phyloP scores from a whole-genome alignment of 495 filamentous ascomycete species.

The Aspergillus egyptiacus region DNA sequence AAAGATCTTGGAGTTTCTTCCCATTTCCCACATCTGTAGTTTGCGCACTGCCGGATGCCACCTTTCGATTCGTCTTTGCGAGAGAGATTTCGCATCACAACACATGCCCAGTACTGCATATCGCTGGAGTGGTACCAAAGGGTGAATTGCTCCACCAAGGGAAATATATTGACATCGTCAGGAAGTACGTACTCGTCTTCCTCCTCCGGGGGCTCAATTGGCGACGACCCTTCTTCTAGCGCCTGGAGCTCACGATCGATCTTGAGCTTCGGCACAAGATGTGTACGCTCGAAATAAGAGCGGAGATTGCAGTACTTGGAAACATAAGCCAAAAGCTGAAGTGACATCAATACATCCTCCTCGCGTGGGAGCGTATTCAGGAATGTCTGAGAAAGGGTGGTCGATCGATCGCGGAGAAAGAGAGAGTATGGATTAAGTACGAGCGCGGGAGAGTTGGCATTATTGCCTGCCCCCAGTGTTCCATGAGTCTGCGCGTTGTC shows the following conservation, averaged over 20 bases:
- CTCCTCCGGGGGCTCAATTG: conserved; percentile 50
- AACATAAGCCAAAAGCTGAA: conserved; percentile 96
- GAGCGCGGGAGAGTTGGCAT: conserved; percentile 64
- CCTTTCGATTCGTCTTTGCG: conserved; percentile 92
- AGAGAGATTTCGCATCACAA: conserved; percentile 98
- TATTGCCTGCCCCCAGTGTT: conserved; percentile 61
- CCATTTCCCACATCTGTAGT: conserved; percentile 97
- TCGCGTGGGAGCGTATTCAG: conserved; percentile 88
- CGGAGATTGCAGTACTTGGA: conserved; percentile 97
- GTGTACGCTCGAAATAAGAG: conserved; percentile 89
- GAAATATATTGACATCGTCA: conserved; percentile 97
- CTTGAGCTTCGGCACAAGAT: conserved; percentile 87
- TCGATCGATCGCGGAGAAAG: conserved; percentile 65
- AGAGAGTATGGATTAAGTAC: conserved; percentile 64
- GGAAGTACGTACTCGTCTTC: conserved; percentile 89
- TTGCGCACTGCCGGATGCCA: conserved; percentile 93
- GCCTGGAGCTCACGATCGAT: conserved; percentile 78
- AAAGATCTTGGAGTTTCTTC: conserved; percentile 94
- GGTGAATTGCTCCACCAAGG: conserved; percentile 95
- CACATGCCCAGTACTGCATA: conserved; percentile 99
- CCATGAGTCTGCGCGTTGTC: conserved; percentile 51
- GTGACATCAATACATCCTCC: conserved; percentile 94
- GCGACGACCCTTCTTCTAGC: conserved; percentile 59
- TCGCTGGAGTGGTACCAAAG: conserved; percentile 88
- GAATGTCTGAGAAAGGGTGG: conserved; percentile 59